Evolutionary conservation across 306 rosid genomes (phyloP), one percentile per base, ranked within the genome.

Genomic region (Castanea crenata): DNA sequence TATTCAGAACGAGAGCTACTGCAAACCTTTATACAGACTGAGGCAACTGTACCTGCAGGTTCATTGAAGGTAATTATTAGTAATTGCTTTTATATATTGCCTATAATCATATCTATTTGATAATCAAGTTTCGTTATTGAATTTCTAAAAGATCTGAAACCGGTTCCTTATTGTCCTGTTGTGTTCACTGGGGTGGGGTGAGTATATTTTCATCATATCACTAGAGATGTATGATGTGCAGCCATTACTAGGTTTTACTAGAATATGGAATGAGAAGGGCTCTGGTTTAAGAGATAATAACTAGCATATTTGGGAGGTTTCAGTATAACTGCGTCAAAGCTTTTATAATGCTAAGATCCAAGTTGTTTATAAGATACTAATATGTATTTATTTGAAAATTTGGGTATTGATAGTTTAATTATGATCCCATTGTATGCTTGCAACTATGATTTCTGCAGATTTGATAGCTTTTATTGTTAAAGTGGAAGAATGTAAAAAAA

Each of bases 1-100:
- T 95, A 90, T 86, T 87, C 99, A 10, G 97, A 92, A 74, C 86
- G 91, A 68, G 82, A 89, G 27, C 82, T 87, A 74, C 80, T 91
- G 81, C 90, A 86, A 78, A 88, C 82, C 9, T 88, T 92, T 72
- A 32, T 89, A 11, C 90, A 91, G 55, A 86, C 85, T 6, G 99
- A 94, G 83, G 85, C 90, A 64, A 62, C 87, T 38, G 46, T 91
- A 81, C 83, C 93, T 13, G 73, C 83, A 56, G 89, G 91, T 80
- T 82, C 90, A 32, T 15, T 89, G 82, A 91, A 91, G 99, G 99
- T 92, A 86, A 85, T 31, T 63, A 38, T 27, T 77, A 12, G 6
- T 57, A 9, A n/a, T 63, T 75, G 58, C 41, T 76, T 41, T 46
- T 55, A 5, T 74, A 44, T 55, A 14, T 69, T 55, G 6, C 27